Evolutionary conservation across 441 rosid species (phyloP).

Genomic region (Francoa sonchifolia): DNA sequence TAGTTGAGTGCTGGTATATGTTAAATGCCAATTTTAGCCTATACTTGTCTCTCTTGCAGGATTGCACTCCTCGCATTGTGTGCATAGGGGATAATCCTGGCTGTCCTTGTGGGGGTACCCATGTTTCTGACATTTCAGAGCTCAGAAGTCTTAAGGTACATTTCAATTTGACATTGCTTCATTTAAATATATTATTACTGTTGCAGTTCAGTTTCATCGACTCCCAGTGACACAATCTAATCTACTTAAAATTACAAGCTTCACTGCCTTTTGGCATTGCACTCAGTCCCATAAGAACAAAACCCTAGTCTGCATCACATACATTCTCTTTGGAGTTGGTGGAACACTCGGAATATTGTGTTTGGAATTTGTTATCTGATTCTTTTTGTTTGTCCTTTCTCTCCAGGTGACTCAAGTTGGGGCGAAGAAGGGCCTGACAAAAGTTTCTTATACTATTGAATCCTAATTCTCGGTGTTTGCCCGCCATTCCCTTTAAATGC

Average conservation of each 20-base stretch:
- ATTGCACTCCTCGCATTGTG: constrained; percentile 62
- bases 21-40: background rate
- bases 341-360: background rate
- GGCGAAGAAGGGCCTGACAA: constrained; percentile 54
- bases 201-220: background rate
- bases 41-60: constrained; percentile 29
- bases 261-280: too few relatives aligned
- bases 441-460: constrained; percentile 50
- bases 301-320: too few relatives aligned
- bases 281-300: too few relatives aligned
- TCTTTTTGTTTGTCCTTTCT: background rate
- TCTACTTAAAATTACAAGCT: too few relatives aligned
- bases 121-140: constrained; percentile 61
- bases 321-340: background rate
- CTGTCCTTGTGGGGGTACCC: constrained; percentile 87
- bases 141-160: constrained; percentile 53
- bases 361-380: background rate
- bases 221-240: background rate
- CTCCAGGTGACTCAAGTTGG: constrained; percentile 53
- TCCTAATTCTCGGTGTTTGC: too few relatives aligned
- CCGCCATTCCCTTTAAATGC: too few relatives aligned
- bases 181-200: background rate
- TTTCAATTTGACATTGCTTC: constrained; percentile 1
- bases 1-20: background rate
- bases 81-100: constrained; percentile 49